Conservation (phyloP, 331 rosid genomes). For the Arachis monticola region DNA sequence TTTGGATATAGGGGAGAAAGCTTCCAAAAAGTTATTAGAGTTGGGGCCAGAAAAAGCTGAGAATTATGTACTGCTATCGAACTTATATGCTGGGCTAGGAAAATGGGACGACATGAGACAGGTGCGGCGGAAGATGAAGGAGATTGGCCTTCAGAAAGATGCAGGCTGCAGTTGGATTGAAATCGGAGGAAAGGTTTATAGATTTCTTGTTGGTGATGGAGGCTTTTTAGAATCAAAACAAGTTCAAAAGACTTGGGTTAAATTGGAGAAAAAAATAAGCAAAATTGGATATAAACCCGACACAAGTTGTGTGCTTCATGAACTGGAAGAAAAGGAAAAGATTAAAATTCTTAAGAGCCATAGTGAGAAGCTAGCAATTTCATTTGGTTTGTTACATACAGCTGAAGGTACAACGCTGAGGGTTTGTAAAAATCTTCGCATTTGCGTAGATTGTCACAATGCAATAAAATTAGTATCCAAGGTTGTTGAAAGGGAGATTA, state of each 20-base stretch:
- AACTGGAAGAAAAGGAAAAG: slow-evolving; percentile 72
- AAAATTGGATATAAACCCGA: slow-evolving; percentile 75
- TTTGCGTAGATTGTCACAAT: slow-evolving; percentile 83
- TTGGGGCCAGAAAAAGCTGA: slow-evolving; percentile 70
- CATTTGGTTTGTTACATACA: slow-evolving; percentile 66
- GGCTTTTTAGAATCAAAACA: slow-evolving; percentile 44
- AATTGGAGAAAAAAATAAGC: slow-evolving; percentile 68
- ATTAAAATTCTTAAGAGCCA: slow-evolving; percentile 61
- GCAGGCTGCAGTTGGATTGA: slow-evolving; percentile 92
- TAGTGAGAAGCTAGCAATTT: slow-evolving; percentile 90
- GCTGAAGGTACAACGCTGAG: slow-evolving; percentile 65
- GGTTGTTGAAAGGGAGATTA: slow-evolving; percentile 63
- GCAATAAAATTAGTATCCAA: slow-evolving; percentile 74
- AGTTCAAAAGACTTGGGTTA: slow-evolving; percentile 61
- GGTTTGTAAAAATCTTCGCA: slow-evolving; percentile 73
- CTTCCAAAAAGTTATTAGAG: slow-evolving; percentile 56
- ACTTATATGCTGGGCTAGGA: slow-evolving; percentile 69
- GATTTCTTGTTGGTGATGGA: slow-evolving; percentile 69
- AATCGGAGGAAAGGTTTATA: slow-evolving; percentile 65
- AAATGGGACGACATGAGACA: slow-evolving; percentile 81
- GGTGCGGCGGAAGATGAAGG: slow-evolving; percentile 73
- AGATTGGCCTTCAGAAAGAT: slow-evolving; percentile 66
- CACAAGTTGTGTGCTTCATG: slow-evolving; percentile 82
- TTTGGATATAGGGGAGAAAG: slow-evolving; percentile 61
- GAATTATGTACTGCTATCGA: slow-evolving; percentile 73